Base-by-base conservation (phyloP, 2,329 filamentous ascomycete species). In the Phoma sp. region DNA sequence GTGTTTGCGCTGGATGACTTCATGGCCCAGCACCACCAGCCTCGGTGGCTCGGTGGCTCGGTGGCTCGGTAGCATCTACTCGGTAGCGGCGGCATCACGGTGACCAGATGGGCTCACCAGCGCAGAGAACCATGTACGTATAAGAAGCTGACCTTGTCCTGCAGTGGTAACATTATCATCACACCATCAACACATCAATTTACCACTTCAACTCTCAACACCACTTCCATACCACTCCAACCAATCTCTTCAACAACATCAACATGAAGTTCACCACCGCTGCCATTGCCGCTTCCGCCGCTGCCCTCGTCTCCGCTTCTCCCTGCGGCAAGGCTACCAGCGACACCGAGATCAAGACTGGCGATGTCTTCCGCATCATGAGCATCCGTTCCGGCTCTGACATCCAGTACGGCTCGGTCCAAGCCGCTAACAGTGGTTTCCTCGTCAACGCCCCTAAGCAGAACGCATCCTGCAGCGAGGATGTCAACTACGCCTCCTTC, bases 381-480 rank as follows among this genome's bases (percentile, higher is more conserved):
- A 72, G 81, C 53, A 77, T 85, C 51, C 78, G 77, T 56, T 81
- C 82, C 29, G 81, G 76, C 61, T 81, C 75, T 50, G 69, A 64
- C 2, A 75, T 87, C 22, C 84, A 86, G 62, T 79, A 79, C 58
- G 57, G 71, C 21, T 41, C 50, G 31, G 70, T 84, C 65, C 77
- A 78, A 57, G 85, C 85, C 29, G 67, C 75, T 6, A 57, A 71
- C 47, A 71, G 72, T 65, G 74, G 73, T 63, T 60, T 88, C 57
- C 74, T 78, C 51, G 68, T 84, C 58, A 74, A 78, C 25, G 60
- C 73, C 6, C 62, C 69, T 19, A 35, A 53, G 13, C 80, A 84
- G 68, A 75, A 78, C 61, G 82, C 84, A 43, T 72, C 72, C 27
- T 88, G 85, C 62, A 71, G 73, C 38, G 67, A 73, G 36, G 31